A percentile compares a stretch with the other conserved stretches of the same genome.
Evolutionary conservation across 768 basidiomycete genomes (phyloP).

Genomic region (Nidularia pulvinata): DNA sequence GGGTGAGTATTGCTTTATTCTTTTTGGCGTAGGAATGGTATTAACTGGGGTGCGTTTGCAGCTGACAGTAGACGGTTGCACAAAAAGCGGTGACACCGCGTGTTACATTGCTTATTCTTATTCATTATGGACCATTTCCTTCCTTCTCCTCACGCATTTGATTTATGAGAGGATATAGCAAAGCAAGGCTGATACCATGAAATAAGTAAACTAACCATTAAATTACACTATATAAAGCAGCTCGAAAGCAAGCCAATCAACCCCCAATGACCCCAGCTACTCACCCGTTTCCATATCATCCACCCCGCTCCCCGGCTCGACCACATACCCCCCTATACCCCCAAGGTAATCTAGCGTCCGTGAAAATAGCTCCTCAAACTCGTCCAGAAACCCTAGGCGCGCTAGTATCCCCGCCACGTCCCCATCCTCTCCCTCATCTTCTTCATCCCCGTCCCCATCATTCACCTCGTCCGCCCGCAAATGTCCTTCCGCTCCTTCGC

Average conservation of each 20-base stretch:
- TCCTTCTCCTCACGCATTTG: no score
- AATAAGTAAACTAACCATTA: no score
- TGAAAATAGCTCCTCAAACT: conserved; percentile 64
- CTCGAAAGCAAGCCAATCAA: no score
- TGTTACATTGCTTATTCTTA: not conserved
- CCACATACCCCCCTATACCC: conserved; percentile 30
- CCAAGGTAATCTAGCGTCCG: conserved; percentile 63
- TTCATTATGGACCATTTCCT: not conserved
- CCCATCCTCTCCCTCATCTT: conserved; percentile 19
- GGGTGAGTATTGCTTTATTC: conserved; percentile 37
- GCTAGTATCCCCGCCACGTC: conserved; percentile 41
- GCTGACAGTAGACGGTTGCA: conserved; percentile 22
- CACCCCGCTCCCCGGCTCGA: conserved; percentile 10
- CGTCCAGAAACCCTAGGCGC: conserved; percentile 54
- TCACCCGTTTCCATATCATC: not conserved
- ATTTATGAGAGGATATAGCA: no score
- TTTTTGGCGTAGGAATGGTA: not conserved
- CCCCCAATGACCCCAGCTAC: not conserved
- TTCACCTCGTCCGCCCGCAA: not conserved
- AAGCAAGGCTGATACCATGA: no score
- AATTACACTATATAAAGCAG: no score
- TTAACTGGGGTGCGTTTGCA: conserved; percentile 7
- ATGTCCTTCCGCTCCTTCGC: conserved; percentile 10
- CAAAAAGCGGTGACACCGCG: conserved; percentile 19
- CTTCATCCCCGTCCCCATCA: conserved; percentile 4